Base-by-base conservation (phyloP, 1,284 basidiomycete genomes). In the Microbotryum silenes-acaulis region DNA sequence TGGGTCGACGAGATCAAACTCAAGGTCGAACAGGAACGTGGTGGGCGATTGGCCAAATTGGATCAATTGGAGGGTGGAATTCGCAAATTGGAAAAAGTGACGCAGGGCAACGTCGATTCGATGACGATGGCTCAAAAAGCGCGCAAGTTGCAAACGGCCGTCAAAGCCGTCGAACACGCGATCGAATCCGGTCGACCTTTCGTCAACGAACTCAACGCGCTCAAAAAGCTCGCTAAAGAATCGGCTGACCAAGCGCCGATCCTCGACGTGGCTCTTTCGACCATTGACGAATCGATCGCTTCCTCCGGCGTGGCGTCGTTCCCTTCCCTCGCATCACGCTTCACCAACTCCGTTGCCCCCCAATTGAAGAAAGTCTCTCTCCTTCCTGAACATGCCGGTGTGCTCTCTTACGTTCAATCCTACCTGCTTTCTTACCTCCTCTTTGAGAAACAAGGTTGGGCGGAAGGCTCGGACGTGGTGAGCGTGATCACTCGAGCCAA, bases 1-100 rank as follows among this genome's bases (percentile, higher is more conserved):
- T 98, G 94, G 93, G 89, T 97, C 62, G 85, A 89, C 51, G 91
- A 97, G 60, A 87, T 98, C 81, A 96, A 97, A 79, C 82, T 91
- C 65, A 87, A 87, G 71, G 94, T 98, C 61, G 94, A 99, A 78
- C 84, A 91, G 73, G 96, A 98, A 77, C 90, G 96, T 53, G 92
- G 91, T 27, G 93, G 93, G 21, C 87, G 94, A 64, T 82, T 98
- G 12, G 89, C 91, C 64, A 96, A 92, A 77, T 85, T 99, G 48
- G 91, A 96, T 74, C 87, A 93, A 74, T 85, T 99, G 59, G 87
- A 91, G 18, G 85, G 87, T 1, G 88, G 89, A 62, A 80, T 98
- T 66, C 93, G 94, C 77, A 85, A 87, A 65, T 84, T 98, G 47
- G 91, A 97, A 76, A 85, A 88, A 59, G 82, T 97, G 65, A 88